Conservation (phyloP, 2,329 filamentous ascomycete species). For the Penicillium sp. region DNA sequence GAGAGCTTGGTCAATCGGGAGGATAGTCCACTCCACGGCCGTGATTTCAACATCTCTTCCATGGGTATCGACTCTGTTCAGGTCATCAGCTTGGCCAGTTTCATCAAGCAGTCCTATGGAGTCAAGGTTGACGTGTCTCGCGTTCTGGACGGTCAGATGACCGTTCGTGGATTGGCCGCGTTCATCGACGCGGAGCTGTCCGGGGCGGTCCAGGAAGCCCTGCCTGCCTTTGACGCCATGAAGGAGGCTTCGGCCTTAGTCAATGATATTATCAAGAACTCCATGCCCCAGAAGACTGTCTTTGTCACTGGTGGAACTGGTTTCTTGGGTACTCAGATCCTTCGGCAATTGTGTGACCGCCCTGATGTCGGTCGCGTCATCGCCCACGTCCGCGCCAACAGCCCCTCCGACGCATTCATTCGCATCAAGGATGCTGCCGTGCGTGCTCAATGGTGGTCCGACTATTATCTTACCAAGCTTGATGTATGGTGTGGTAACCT, state of each 20-base stretch:
- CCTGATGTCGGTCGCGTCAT: slow-evolving; percentile 13
- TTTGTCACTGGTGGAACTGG: slow-evolving; percentile 25
- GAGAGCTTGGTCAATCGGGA: slow-evolving; percentile 27
- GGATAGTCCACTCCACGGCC: slow-evolving; percentile 7
- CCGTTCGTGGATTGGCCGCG: slow-evolving; percentile 8
- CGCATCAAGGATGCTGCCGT: slow-evolving; percentile 7
- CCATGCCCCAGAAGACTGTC: slow-evolving; percentile 10
- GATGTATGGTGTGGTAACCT: slow-evolving; percentile 26
- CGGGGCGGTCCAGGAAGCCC: slow-evolving; percentile 2
- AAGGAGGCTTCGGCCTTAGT: slow-evolving; percentile 10
- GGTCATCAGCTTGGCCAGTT: slow-evolving; percentile 22
- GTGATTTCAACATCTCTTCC: slow-evolving; percentile 23
- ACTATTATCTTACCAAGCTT: slow-evolving; percentile 12
- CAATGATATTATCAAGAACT: slow-evolving; percentile 7
- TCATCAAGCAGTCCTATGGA: slow-evolving; percentile 14
- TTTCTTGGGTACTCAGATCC: slow-evolving; percentile 25
- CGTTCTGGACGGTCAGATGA: slow-evolving; percentile 15
- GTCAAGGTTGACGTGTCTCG: slow-evolving; percentile 14
- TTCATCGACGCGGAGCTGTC: slow-evolving; percentile 12
- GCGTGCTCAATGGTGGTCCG: slow-evolving; percentile 21
- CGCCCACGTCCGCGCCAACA: slow-evolving; percentile 17
- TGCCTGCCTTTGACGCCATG: slow-evolving; percentile 10
- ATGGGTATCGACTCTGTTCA: slow-evolving; percentile 25
- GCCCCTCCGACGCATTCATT: not conserved
- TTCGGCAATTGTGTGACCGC: slow-evolving; percentile 17